phyloP scores from a whole-genome alignment of 257 asterid genomes.

The Cinchona pubescens region DNA sequence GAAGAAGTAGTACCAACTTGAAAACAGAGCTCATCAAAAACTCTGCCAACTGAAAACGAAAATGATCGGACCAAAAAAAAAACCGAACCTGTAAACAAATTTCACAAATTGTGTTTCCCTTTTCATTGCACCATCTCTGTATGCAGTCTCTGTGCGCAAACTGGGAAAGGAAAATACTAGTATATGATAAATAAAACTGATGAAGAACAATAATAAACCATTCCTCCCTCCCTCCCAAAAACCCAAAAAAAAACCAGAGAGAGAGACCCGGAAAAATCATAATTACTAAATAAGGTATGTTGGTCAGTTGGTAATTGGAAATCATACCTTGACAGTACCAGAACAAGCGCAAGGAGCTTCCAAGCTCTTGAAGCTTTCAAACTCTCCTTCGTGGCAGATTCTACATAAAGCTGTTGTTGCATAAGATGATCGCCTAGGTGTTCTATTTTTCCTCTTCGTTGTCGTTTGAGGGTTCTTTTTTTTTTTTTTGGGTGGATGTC shows the following conservation, averaged over 20 bases:
- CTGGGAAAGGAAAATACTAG: conserved; percentile 27
- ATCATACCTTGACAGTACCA: conserved; percentile 71
- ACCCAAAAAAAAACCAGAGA: too few species aligned
- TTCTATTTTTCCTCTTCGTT: background rate
- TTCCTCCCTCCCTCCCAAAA: too few species aligned
- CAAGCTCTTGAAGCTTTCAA: conserved; percentile 50
- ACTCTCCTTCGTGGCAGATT: conserved; percentile 84
- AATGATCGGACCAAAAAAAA: too few species aligned
- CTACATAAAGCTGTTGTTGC: conserved; percentile 45
- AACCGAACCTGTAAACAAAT: conserved; percentile 68
- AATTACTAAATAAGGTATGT: background rate
- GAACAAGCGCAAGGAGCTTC: conserved; percentile 91
- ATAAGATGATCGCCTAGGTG: background rate
- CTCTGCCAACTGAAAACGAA: background rate
- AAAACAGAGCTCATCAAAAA: background rate
- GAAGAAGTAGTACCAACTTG: too few species aligned
- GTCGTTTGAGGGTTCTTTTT: conserved; percentile 15
- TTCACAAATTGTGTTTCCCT: conserved; percentile 82
- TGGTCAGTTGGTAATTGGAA: background rate
- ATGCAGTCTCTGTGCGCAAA: conserved; percentile 93
- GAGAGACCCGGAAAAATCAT: background rate
- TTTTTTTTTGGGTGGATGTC: conserved; percentile 10
- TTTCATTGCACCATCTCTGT: conserved; percentile 94
- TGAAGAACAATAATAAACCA: background rate
- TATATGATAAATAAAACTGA: background rate